phyloP scores from a whole-genome alignment of 2,329 filamentous ascomycete species.

The Botrytis fragariae region DNA sequence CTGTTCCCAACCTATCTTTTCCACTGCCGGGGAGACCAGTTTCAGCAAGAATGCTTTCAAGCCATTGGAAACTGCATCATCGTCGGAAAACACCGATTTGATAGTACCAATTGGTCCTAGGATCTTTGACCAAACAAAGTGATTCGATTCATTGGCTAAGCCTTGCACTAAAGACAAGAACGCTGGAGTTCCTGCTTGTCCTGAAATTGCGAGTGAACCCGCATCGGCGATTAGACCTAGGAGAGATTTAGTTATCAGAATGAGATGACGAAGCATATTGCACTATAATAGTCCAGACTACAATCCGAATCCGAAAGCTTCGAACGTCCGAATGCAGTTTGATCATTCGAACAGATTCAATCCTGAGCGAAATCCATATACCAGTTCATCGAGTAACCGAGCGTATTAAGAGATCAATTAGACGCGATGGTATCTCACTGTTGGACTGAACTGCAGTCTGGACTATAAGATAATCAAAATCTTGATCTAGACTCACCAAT shows the following conservation, averaged over 20 bases:
- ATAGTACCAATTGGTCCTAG: conserved; percentile 72
- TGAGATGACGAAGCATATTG: background rate
- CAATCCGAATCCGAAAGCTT: background rate
- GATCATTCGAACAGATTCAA: background rate
- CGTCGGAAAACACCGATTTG: conserved; percentile 80
- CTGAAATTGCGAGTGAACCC: conserved; percentile 82
- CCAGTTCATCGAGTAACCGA: background rate
- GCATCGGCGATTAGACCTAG: conserved; percentile 74
- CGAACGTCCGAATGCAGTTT: background rate
- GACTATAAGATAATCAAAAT: background rate
- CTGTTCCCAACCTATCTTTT: conserved; percentile 84
- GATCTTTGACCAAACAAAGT: conserved; percentile 86
- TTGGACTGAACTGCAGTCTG: background rate
- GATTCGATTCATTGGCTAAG: conserved; percentile 78
- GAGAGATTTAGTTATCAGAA: background rate
- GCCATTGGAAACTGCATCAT: conserved; percentile 67
- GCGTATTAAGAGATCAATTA: background rate
- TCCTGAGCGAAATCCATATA: background rate
- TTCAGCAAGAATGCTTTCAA: conserved; percentile 77
- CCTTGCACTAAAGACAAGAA: conserved; percentile 81
- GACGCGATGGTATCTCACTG: background rate
- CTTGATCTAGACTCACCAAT: conserved; percentile 55
- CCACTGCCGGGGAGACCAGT: conserved; percentile 71
- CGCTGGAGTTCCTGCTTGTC: conserved; percentile 76
- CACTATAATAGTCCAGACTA: background rate